Percentiles rank a stretch among this genome's conserved stretches.
phyloP scores from a whole-genome alignment of 139 green algal species.

The Haematococcus lacustris region DNA sequence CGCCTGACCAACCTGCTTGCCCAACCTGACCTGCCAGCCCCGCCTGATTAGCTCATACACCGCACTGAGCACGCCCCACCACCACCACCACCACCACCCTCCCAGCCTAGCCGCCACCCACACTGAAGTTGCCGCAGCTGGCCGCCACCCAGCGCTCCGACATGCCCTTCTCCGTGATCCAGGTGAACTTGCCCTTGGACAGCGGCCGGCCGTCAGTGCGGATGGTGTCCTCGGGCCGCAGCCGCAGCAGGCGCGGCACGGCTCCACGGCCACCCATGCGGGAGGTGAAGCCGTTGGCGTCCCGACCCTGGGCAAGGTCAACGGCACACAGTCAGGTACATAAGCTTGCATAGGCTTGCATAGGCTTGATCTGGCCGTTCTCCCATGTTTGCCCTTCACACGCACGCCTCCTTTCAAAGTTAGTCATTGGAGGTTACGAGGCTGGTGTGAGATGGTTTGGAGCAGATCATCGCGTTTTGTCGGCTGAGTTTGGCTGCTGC shows the following conservation, averaged over 20 bases:
- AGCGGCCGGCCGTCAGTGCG: slow-evolving; percentile 11
- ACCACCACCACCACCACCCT: not conserved
- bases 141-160: slow-evolving; percentile 84
- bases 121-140: slow-evolving; percentile 63
- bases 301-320: slow-evolving; percentile 8
- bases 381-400: too few relatives aligned
- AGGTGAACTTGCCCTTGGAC: slow-evolving; percentile 47
- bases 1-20: too few relatives aligned
- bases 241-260: slow-evolving; percentile 77
- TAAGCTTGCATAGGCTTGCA: too few relatives aligned
- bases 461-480: too few relatives aligned
- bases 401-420: too few relatives aligned
- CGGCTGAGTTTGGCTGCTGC: too few relatives aligned
- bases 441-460: too few relatives aligned
- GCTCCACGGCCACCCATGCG: slow-evolving; percentile 53
- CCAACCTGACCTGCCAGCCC: not conserved
- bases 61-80: not conserved
- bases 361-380: too few relatives aligned
- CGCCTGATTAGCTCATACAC: not conserved
- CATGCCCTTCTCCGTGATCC: slow-evolving; percentile 70
- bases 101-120: slow-evolving; percentile 16
- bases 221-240: slow-evolving; percentile 67
- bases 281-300: slow-evolving; percentile 62
- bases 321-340: too few relatives aligned
- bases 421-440: too few relatives aligned